Conservation (phyloP, 2,329 filamentous ascomycete species). For the Paraconiothyrium brasiliense region DNA sequence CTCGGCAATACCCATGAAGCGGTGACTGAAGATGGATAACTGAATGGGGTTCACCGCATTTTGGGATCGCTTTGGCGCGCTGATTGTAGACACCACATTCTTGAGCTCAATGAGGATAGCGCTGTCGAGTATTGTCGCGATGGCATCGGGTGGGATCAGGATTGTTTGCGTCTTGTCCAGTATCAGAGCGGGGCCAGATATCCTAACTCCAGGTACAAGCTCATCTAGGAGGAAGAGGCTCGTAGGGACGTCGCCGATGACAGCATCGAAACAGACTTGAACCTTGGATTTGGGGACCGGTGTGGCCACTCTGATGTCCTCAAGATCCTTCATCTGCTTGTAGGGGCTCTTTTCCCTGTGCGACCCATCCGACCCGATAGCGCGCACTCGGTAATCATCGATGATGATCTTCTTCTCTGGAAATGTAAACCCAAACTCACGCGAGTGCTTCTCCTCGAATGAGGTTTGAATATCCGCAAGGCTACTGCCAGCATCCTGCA, state of each 20-base stretch:
- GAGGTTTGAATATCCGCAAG: no score
- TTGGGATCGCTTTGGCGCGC: no score
- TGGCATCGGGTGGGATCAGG: slow-evolving; percentile 53
- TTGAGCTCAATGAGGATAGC: no score
- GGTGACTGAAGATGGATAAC: no score
- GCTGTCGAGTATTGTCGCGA: no score
- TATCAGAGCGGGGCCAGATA: background rate
- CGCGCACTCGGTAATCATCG: background rate
- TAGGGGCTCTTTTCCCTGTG: background rate
- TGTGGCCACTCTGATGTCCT: background rate
- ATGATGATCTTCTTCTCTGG: background rate
- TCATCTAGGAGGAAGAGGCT: background rate
- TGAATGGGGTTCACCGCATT: no score
- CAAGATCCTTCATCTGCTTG: background rate
- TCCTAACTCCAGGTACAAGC: background rate
- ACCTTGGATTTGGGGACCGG: background rate
- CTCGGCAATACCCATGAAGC: slow-evolving; percentile 66
- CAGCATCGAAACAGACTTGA: background rate
- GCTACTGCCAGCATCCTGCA: no score
- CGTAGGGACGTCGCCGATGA: background rate
- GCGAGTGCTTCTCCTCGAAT: background rate
- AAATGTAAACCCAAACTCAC: background rate
- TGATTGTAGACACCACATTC: no score
- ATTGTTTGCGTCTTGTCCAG: slow-evolving; percentile 13
- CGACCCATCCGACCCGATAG: background rate